phyloP scores from a whole-genome alignment of 2,329 filamentous ascomycete genomes.

The Amauroascus verrucosus region DNA sequence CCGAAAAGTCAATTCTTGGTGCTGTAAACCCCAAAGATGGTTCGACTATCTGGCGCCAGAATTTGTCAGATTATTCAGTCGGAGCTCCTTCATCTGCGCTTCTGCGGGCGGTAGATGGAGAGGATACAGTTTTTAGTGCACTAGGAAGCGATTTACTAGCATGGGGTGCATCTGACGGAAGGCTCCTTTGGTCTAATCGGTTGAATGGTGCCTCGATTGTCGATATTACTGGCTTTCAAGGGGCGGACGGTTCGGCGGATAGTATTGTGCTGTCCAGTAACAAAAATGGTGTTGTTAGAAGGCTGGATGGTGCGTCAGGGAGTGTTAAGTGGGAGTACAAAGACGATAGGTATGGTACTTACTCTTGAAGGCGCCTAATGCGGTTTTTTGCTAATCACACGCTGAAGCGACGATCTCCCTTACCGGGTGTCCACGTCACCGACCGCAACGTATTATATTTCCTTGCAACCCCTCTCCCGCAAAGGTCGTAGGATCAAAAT shows the following conservation, averaged over 20 bases:
- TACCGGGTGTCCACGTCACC: conserved; percentile 64
- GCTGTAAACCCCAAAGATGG: conserved; percentile 85
- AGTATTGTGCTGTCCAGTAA: conserved; percentile 58
- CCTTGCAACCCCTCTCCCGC: conserved; percentile 55
- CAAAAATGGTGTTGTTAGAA: conserved; percentile 48
- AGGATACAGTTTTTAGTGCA: conserved; percentile 66
- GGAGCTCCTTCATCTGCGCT: conserved; percentile 28
- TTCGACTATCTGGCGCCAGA: conserved; percentile 74
- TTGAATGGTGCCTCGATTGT: conserved; percentile 41
- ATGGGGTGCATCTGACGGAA: conserved; percentile 76
- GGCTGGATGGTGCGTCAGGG: conserved; percentile 63
- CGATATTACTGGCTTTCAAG: conserved; percentile 54
- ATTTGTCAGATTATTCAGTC: conserved; percentile 43
- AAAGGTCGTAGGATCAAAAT: conserved; percentile 69
- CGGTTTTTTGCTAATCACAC: not conserved
- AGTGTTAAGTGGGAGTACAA: conserved; percentile 67
- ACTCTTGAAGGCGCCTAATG: not conserved
- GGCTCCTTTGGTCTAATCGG: conserved; percentile 61
- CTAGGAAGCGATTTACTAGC: conserved; percentile 59
- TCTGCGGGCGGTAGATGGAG: conserved; percentile 65
- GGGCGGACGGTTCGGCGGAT: conserved; percentile 43
- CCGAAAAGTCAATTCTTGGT: conserved; percentile 70
- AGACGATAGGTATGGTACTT: conserved; percentile 43
- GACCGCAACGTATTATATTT: conserved; percentile 63
- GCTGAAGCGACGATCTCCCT: conserved; percentile 55